Conservation (phyloP, 2,329 filamentous ascomycete species). For the Aureobasidium sp. region DNA sequence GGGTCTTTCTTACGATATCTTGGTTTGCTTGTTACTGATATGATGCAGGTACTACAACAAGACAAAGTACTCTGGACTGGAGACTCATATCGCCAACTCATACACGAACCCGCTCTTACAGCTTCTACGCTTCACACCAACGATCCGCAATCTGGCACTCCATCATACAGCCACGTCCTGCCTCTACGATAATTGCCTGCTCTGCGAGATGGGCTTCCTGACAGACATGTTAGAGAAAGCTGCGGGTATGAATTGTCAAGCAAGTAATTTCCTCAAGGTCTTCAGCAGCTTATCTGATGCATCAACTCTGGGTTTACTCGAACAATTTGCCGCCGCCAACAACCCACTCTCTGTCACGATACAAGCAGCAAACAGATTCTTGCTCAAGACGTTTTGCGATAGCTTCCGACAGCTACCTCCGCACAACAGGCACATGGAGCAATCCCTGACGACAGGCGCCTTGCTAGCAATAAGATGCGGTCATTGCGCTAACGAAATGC, state of each 20-base stretch:
- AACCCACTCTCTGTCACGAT: slow-evolving; percentile 71
- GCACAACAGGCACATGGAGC: slow-evolving; percentile 58
- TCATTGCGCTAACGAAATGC: slow-evolving; percentile 79
- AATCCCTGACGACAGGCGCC: slow-evolving; percentile 61
- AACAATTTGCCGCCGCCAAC: slow-evolving; percentile 65
- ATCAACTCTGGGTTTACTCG: slow-evolving; percentile 67
- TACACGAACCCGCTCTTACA: slow-evolving; percentile 91
- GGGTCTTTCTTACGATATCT: slow-evolving; percentile 26
- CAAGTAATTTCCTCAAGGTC: slow-evolving; percentile 86
- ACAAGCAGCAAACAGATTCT: slow-evolving; percentile 75
- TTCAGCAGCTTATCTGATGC: slow-evolving; percentile 76
- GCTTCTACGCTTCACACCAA: slow-evolving; percentile 80
- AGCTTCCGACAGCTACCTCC: slow-evolving; percentile 65
- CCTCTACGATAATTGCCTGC: slow-evolving; percentile 68
- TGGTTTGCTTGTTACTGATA: slow-evolving; percentile 14
- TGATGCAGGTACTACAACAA: slow-evolving; percentile 80
- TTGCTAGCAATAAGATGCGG: slow-evolving; percentile 71
- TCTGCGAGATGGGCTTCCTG: slow-evolving; percentile 91
- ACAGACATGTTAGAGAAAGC: slow-evolving; percentile 99
- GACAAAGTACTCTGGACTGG: slow-evolving; percentile 80
- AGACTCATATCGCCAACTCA: slow-evolving; percentile 94
- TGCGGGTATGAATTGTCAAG: slow-evolving; percentile 86
- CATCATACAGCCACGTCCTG: slow-evolving; percentile 83
- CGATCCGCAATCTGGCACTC: slow-evolving; percentile 78
- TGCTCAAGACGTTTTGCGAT: slow-evolving; percentile 61